These are phyloP conservation scores for Eucalyptus shirleyi DNA, from an alignment of 345 rosid species.

Conservation along the genomic window DNA sequence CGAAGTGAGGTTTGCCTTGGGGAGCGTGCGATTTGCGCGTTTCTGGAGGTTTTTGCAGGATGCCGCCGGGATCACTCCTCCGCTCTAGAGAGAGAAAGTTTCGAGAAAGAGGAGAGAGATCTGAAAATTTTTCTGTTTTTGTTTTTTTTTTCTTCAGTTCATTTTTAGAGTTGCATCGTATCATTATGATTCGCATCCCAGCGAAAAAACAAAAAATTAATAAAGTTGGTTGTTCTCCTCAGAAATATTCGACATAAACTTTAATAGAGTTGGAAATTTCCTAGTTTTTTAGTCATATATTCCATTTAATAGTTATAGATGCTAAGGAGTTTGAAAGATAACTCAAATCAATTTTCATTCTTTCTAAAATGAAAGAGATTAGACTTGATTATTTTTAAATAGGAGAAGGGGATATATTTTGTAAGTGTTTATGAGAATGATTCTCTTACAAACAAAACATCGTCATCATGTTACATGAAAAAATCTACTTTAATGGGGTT, in stretches of 20 bases:
- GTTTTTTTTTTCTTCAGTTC: neutral
- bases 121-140: neutral
- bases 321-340: fast-evolving
- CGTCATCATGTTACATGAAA: neutral
- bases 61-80: neutral
- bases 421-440: too few relatives aligned
- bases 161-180: neutral
- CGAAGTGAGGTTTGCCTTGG: neutral
- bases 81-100: neutral
- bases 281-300: too few relatives aligned
- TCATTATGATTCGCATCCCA: neutral
- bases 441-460: neutral
- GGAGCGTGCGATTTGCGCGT: neutral
- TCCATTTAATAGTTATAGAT: neutral
- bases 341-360: neutral
- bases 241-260: neutral
- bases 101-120: neutral
- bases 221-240: neutral
- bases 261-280: neutral
- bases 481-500: neutral
- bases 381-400: too few relatives aligned
- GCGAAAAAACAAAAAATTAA: neutral
- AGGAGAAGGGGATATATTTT: neutral
- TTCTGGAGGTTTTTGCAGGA: neutral
- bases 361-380: neutral